Evolutionary conservation across 148 eudicot genomes (phyloP).

Genomic region (Amaranthus cruentus): DNA sequence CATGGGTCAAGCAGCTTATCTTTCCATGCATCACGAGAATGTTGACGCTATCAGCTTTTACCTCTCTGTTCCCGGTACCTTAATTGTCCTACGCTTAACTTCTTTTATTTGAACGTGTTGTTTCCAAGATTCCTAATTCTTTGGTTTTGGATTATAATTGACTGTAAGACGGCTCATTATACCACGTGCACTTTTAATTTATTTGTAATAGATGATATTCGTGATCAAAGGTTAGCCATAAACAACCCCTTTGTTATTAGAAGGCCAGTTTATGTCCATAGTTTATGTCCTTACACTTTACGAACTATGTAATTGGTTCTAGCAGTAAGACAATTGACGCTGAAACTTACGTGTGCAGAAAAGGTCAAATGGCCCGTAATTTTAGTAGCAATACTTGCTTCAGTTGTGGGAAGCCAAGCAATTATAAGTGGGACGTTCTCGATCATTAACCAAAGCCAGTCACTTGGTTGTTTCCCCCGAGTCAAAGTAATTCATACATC

Average conservation of each 20-base stretch:
- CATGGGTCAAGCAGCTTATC: constrained; percentile 93
- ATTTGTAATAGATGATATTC: no score
- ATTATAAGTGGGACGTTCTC: constrained; percentile 93
- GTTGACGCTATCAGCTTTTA: constrained; percentile 62
- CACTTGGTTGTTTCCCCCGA: constrained; percentile 89
- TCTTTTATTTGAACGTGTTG: background rate
- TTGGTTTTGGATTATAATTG: no score
- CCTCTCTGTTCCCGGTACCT: constrained; percentile 82
- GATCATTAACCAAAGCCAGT: constrained; percentile 87
- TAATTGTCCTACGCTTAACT: background rate
- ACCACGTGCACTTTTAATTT: no score
- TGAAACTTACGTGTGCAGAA: constrained; percentile 36
- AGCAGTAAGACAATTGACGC: constrained; percentile 9
- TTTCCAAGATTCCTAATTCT: background rate
- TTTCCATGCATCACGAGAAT: constrained; percentile 71
- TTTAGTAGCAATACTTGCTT: constrained; percentile 69
- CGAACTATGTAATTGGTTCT: background rate
- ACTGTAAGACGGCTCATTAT: no score
- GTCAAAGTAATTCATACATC: constrained; percentile 89
- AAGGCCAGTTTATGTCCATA: no score
- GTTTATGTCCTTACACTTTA: no score
- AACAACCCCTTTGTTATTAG: no score
- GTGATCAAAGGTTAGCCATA: no score
- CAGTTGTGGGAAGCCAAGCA: constrained; percentile 93
- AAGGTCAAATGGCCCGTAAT: constrained; percentile 75